Base-by-base conservation (phyloP, 441 rosid genomes). In the Syzygium syzygioides region DNA sequence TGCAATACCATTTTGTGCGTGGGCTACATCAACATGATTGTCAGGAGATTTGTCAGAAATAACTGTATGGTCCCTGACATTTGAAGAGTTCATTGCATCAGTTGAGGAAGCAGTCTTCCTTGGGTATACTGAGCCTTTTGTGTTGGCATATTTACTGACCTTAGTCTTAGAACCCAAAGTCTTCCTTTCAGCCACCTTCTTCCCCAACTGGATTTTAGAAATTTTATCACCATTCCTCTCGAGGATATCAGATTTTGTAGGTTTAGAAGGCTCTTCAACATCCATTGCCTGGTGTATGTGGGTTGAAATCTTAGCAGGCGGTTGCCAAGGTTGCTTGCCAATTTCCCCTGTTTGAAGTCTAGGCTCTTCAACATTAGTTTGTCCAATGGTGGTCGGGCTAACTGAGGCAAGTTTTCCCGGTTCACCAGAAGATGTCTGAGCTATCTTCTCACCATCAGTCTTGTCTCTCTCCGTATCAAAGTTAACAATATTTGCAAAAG, bases 51-150 rank as follows among this genome's bases (percentile, higher is more conserved):
- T 87, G 86, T 87, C 91, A 55, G 85, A 76, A 54, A 30, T 88
- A 53, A 92, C 79, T 48, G 80, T 90, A 55, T 59, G 92, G 85
- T 91, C 85, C 91, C 55, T 91, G 48, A 60, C 88, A 88, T 89
- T 56, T 88, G 89, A 86, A 90, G 87, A 83, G 85, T 54, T 88
- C 86, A 85, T 85, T 86, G 84, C 87, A 86, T 91, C 90, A 41
- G 91, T 90, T 76, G 91, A 88, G 48, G 89, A 88, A 87, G 91
- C 86, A 91, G 86, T 56, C 89, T 92, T 92, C 26, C 91, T 95
- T 28, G 89, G 89, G 95, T 87, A 94, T 89, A 95, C 92, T n/a
- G 96, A 93, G 86, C 98, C 95, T 92, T 95, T 96, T 86, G 87
- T 89, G 87, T 91, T 94, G 60, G 91, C 90, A 88, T 91, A 71